These are phyloP conservation scores for Vaccinium corymbosum DNA, from an alignment of 148 eudicot species.

Conservation along the genomic window DNA sequence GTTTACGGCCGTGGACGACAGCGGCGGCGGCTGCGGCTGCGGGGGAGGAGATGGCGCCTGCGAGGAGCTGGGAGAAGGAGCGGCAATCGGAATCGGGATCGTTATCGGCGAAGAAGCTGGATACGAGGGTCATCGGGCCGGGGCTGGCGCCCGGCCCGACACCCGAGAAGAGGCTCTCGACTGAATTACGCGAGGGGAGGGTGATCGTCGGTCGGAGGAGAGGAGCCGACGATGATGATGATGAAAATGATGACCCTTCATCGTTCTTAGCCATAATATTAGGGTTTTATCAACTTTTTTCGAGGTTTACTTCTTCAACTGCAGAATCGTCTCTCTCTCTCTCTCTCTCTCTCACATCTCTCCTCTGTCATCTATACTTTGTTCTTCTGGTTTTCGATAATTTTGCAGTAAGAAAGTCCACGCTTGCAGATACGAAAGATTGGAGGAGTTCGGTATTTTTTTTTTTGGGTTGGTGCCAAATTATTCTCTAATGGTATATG, in stretches of 20 bases:
- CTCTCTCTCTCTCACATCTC: slow-evolving; percentile 2
- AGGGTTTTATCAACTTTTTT: no score
- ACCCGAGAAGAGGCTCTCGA: slow-evolving; percentile 47
- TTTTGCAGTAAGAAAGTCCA: slow-evolving; percentile 17
- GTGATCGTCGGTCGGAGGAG: slow-evolving; percentile 39
- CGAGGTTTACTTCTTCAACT: no score
- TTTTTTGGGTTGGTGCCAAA: background rate
- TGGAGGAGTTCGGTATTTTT: background rate
- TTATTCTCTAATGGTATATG: background rate
- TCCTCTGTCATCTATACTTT: background rate
- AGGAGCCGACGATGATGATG: slow-evolving; percentile 17
- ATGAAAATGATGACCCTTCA: slow-evolving; percentile 17
- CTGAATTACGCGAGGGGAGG: slow-evolving; percentile 46
- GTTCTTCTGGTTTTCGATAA: slow-evolving; percentile 8
- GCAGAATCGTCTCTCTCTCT: background rate
- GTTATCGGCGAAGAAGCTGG: slow-evolving; percentile 63
- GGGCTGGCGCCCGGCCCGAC: slow-evolving; percentile 58
- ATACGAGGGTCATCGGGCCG: slow-evolving; percentile 74
- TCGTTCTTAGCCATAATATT: slow-evolving; percentile 16
- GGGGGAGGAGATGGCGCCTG: slow-evolving; percentile 62
- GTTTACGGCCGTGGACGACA: slow-evolving; percentile 6
- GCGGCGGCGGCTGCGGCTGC: slow-evolving; percentile 1
- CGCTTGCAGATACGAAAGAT: slow-evolving; percentile 15
- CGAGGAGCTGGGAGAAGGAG: slow-evolving; percentile 84
- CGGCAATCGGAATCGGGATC: slow-evolving; percentile 66